Percentiles rank a stretch among this genome's conserved stretches.
phyloP scores from a whole-genome alignment of 2,329 filamentous ascomycete genomes.

The Neofusicoccum cordaticola region DNA sequence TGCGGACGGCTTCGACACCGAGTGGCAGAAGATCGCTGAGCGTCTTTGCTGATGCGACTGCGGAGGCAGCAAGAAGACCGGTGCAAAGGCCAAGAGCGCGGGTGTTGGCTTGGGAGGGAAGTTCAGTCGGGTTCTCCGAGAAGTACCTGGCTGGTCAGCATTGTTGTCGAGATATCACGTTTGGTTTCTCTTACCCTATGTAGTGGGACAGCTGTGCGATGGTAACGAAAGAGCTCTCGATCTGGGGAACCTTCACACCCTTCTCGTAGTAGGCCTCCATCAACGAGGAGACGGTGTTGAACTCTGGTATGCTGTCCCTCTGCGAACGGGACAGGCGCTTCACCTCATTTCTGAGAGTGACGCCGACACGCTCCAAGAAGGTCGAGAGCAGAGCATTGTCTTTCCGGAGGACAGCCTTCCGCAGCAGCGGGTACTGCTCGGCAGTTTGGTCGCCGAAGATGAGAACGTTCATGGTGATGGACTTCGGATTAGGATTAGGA shows the following conservation, averaged over 20 bases:
- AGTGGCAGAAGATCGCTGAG: conserved; percentile 61
- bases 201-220: conserved; percentile 66
- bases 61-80: conserved; percentile 67
- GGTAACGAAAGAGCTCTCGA: conserved; percentile 65
- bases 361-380: conserved; percentile 59
- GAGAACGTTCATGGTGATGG: conserved; percentile 48
- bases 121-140: conserved; percentile 54
- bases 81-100: conserved; percentile 65
- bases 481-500: conserved; percentile 12
- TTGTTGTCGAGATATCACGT: background rate
- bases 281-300: conserved; percentile 61
- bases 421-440: conserved; percentile 62
- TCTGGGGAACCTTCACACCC: conserved; percentile 56
- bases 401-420: conserved; percentile 47
- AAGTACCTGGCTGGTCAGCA: conserved; percentile 42
- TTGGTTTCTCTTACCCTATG: conserved; percentile 57
- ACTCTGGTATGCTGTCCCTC: conserved; percentile 58
- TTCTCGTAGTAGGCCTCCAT: conserved; percentile 63
- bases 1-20: conserved; percentile 61
- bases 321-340: conserved; percentile 57
- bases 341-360: conserved; percentile 60
- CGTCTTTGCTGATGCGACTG: conserved; percentile 62
- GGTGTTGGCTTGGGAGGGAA: conserved; percentile 48
- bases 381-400: conserved; percentile 59
- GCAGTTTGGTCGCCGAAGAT: conserved; percentile 71